Percentiles rank a stretch among this genome's conserved stretches.
phyloP scores from a whole-genome alignment of 2,329 filamentous ascomycete genomes.

The Botrytis byssoidea region DNA sequence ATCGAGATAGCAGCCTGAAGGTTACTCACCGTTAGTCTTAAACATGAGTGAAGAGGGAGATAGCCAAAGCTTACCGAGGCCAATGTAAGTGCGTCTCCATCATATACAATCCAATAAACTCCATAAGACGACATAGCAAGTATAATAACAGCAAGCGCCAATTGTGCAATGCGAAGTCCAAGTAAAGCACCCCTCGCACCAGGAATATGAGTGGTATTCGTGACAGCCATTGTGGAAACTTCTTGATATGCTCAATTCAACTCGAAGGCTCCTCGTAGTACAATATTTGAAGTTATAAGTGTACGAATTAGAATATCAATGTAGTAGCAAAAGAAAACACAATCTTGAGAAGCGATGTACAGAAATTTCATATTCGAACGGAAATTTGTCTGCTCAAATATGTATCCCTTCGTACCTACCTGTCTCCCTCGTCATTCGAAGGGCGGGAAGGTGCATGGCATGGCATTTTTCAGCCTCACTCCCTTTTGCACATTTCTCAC shows the following conservation, averaged over 20 bases:
- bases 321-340: not conserved
- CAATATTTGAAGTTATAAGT: not conserved
- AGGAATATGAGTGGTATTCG: slow-evolving; percentile 5
- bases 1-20: slow-evolving; percentile 5
- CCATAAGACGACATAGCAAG: slow-evolving; percentile 15
- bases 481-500: not conserved
- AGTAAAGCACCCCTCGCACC: not conserved
- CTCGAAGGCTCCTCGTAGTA: not conserved
- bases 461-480: slow-evolving; percentile 14
- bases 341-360: not conserved
- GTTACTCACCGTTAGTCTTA: not conserved
- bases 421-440: not conserved
- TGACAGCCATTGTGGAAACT: not conserved
- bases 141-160: slow-evolving; percentile 3
- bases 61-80: not conserved
- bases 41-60: not conserved
- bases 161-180: slow-evolving; percentile 14
- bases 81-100: slow-evolving; percentile 12
- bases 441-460: slow-evolving; percentile 10
- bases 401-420: not conserved
- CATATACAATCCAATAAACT: not conserved
- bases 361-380: not conserved
- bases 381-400: not conserved
- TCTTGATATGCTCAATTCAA: too few species aligned
- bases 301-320: not conserved